Percentiles rank a stretch among this genome's conserved stretches.
These are phyloP conservation scores for Corylus avellana DNA, from an alignment of 306 rosid species.

Conservation along the genomic window DNA sequence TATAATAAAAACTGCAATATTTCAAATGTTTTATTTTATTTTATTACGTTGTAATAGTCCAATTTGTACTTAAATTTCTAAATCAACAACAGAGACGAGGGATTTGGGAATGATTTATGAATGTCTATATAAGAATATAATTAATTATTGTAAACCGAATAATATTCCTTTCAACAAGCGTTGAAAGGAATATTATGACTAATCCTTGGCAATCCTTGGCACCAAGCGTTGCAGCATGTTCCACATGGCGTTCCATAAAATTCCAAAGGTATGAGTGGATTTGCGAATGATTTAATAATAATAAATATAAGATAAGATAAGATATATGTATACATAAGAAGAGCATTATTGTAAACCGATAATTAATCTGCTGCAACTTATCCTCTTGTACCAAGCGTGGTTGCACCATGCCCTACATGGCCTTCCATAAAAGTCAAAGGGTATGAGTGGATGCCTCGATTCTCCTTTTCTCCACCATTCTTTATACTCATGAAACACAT, in stretches of 20 bases:
- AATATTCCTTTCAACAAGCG: neutral
- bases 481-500: conserved; percentile 26
- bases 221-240: neutral
- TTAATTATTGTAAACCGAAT: neutral
- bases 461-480: conserved; percentile 14
- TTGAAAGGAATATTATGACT: no score
- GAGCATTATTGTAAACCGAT: neutral
- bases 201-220: neutral
- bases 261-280: conserved; percentile 21
- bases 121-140: no score
- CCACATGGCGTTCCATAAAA: conserved; percentile 20
- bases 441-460: conserved; percentile 36
- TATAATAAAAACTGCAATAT: no score
- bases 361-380: neutral
- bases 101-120: no score
- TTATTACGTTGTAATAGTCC: neutral
- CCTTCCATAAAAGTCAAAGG: conserved; percentile 17
- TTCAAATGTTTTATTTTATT: no score
- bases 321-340: no score
- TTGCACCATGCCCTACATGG: neutral
- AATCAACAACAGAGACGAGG: no score
- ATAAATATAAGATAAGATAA: no score
- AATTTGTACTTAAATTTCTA: neutral
- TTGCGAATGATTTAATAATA: no score
- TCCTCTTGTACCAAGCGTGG: neutral